Conservation (phyloP, 345 rosid genomes). For the Rhizophora mangle region DNA sequence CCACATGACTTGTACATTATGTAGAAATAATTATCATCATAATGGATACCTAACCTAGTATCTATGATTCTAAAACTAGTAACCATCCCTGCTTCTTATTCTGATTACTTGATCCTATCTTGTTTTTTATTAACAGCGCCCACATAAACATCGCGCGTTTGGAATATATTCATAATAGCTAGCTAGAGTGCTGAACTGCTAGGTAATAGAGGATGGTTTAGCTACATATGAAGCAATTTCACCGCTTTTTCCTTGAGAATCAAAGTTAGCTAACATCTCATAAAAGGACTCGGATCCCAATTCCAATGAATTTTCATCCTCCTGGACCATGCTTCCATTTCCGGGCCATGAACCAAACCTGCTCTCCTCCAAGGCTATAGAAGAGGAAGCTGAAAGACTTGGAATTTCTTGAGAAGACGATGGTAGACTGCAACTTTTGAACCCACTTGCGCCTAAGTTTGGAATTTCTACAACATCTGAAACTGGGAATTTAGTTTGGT, state of each 20-base stretch:
- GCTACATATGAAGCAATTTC: background rate
- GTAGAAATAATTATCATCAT: background rate
- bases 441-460: slow-evolving; percentile 8
- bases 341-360: background rate
- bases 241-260: slow-evolving; percentile 1
- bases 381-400: slow-evolving; percentile 8
- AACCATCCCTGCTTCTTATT: too few relatives aligned
- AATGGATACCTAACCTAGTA: too few relatives aligned
- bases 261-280: slow-evolving; percentile 12
- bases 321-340: background rate
- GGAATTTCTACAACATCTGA: background rate
- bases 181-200: background rate
- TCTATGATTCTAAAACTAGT: too few relatives aligned
- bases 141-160: background rate
- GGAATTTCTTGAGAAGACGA: slow-evolving; percentile 10
- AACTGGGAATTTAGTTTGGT: slow-evolving; percentile 3
- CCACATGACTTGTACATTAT: background rate
- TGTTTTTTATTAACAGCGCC: too few relatives aligned
- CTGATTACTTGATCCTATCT: too few relatives aligned
- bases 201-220: background rate
- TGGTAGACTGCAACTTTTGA: background rate
- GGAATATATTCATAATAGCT: too few relatives aligned
- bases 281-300: slow-evolving; percentile 6
- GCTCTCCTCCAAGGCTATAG: slow-evolving; percentile 12
- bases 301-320: slow-evolving; percentile 1